phyloP scores from a whole-genome alignment of 495 filamentous ascomycete species.

The Aspergillus heteromorphus region DNA sequence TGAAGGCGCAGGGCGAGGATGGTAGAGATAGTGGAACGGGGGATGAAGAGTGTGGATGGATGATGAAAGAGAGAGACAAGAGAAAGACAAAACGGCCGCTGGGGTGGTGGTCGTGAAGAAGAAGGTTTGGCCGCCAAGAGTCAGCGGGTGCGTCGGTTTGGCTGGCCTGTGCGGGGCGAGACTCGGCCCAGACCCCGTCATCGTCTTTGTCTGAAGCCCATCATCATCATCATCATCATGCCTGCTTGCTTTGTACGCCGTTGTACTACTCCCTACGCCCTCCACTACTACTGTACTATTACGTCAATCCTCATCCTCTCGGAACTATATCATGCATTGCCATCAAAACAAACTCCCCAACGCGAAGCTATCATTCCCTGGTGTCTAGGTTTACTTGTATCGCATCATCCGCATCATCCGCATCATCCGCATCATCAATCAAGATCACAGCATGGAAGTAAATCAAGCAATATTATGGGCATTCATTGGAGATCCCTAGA shows the following conservation, averaged over 20 bases:
- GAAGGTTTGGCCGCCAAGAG: slow-evolving; percentile 11
- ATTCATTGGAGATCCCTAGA: background rate
- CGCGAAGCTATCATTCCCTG: background rate
- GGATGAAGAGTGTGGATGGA: slow-evolving; percentile 4
- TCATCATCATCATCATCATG: background rate
- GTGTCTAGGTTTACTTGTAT: background rate
- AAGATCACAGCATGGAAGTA: background rate
- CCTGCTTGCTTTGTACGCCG: background rate
- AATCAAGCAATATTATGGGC: background rate
- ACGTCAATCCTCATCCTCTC: background rate
- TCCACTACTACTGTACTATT: no score
- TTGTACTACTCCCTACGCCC: no score
- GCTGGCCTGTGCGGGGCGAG: slow-evolving; percentile 17
- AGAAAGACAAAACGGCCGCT: slow-evolving; percentile 4
- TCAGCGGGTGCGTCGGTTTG: background rate
- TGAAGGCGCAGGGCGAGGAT: background rate
- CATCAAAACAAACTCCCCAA: background rate
- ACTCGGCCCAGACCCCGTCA: slow-evolving; percentile 7
- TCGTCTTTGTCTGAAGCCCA: background rate
- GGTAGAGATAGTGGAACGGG: background rate
- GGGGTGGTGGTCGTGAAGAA: slow-evolving; percentile 1
- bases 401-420: no score
- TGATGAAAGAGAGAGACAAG: slow-evolving; percentile 8
- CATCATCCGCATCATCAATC: no score
- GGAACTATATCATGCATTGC: no score